Evolutionary conservation across 768 basidiomycete genomes (phyloP).

Genomic region (Agrocybe praecox): DNA sequence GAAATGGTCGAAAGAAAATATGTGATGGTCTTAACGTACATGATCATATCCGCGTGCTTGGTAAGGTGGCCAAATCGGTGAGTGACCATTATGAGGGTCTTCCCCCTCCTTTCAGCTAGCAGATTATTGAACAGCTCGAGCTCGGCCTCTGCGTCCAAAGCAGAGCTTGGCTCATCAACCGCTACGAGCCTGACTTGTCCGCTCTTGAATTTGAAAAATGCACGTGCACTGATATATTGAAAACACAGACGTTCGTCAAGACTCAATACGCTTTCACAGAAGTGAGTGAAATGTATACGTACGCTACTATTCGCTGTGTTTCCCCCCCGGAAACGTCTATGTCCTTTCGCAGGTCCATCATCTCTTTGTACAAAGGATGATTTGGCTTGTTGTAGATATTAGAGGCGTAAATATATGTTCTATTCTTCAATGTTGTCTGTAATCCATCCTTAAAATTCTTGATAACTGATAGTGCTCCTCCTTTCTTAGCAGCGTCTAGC

Average conservation of each 20-base stretch:
- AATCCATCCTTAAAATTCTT: slow-evolving; percentile 35
- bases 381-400: slow-evolving; percentile 32
- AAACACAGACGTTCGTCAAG: background rate
- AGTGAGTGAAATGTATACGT: slow-evolving; percentile 25
- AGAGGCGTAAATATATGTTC: slow-evolving; percentile 23
- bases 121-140: slow-evolving; percentile 47
- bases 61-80: slow-evolving; percentile 57
- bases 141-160: slow-evolving; percentile 58
- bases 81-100: slow-evolving; percentile 59
- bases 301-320: slow-evolving; percentile 52
- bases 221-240: slow-evolving; percentile 45
- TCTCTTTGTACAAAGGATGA: slow-evolving; percentile 26
- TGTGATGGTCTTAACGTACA: slow-evolving; percentile 38
- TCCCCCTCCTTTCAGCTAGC: slow-evolving; percentile 38
- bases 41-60: slow-evolving; percentile 50
- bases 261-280: slow-evolving; percentile 1
- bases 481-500: slow-evolving; percentile 35
- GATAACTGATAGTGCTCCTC: slow-evolving; percentile 42
- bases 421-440: slow-evolving; percentile 40
- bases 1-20: no score
- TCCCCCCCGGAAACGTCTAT: slow-evolving; percentile 46
- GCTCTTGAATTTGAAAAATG: slow-evolving; percentile 44
- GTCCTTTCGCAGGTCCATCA: slow-evolving; percentile 26
- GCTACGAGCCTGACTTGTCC: slow-evolving; percentile 47
- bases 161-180: slow-evolving; percentile 61